phyloP scores from a whole-genome alignment of 345 rosid species.

The Crucihimalaya himalaica region DNA sequence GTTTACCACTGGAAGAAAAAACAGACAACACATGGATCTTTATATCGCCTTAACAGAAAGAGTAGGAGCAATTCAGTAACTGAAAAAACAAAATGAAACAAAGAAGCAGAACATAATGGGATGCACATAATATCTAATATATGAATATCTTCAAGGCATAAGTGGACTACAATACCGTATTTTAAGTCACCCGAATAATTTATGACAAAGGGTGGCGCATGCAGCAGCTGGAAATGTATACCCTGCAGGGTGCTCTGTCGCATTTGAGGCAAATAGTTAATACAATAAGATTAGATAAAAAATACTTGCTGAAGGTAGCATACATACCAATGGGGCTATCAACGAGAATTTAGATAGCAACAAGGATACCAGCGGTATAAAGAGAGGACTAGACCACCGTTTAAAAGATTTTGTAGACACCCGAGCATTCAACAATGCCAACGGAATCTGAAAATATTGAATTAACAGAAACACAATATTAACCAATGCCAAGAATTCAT shows the following conservation, averaged over 20 bases:
- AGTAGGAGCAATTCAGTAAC: neutral
- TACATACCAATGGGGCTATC: constrained; percentile 79
- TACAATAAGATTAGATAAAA: constrained; percentile 6
- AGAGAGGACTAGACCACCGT: constrained; percentile 64
- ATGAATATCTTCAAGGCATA: neutral
- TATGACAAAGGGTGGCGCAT: constrained; percentile 69
- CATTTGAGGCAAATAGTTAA: constrained; percentile 31
- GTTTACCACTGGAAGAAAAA: constrained; percentile 46
- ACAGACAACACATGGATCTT: constrained; percentile 13
- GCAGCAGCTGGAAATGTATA: constrained; percentile 74
- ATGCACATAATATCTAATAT: neutral
- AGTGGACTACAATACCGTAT: constrained; percentile 51
- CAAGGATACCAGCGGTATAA: constrained; percentile 65
- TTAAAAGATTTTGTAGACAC: constrained; percentile 68
- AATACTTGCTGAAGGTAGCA: neutral
- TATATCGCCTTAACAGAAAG: neutral
- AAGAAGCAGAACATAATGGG: neutral
- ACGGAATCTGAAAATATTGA: constrained; percentile 68
- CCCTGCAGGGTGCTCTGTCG: constrained; percentile 77
- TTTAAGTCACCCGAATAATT: constrained; percentile 88
- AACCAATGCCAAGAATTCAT: neutral
- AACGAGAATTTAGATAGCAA: constrained; percentile 79
- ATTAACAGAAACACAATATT: neutral
- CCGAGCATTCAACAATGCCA: constrained; percentile 83
- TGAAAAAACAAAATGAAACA: constrained; percentile 12